Evolutionary conservation across 2,329 filamentous ascomycete genomes (phyloP), one percentile per base, ranked within the genome.

Genomic region (Pseudogymnoascus sp.): DNA sequence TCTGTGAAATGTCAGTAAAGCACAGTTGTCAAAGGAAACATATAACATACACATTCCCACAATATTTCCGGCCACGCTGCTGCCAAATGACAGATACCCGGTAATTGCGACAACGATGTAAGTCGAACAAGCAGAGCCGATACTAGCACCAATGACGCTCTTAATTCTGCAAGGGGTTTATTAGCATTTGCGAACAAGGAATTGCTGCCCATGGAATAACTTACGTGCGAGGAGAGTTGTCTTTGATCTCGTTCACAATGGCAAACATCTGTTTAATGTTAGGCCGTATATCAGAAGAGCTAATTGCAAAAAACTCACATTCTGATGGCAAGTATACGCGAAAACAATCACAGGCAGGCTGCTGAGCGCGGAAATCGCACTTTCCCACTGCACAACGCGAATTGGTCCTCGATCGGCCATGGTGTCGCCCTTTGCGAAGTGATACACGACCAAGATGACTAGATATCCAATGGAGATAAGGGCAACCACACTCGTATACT

Each of bases 241-340:
- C 87, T 62, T 84, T 82, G 66, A 99, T 91, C 75, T 99, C 94
- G 70, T 99, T 99, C 47, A 99, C 77, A 66, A 99, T 96, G 9
- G 93, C 96, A 73, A 99, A 99, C 94, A 99, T 99, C 90, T 94
- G 67, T 1, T 20, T 61, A 67, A 76, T 63, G 77, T 74, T 61
- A 68, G 59, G 11, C 14, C 7, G 33, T 4, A 30, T 18, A n/a
- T 18, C 30, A 35, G 53, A 25, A 14, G 30, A 11, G 3, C 61
- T 61, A 62, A 30, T 38, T 59, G 18, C 4, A 33, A 9, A 39
- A 18, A 6, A 71, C 84, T 66, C 76, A 94, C 90, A 72, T 99
- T 99, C 71, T 99, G 94, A 74, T 99, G 94, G 73, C 94, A 99
- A 1, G 94, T 99, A 73, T 97, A 99, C n/a, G 93, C 94, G 78